A percentile compares a stretch with the other conserved stretches of the same genome.
phyloP scores from a whole-genome alignment of 2,329 filamentous ascomycete species.

The Tolypocladium ovalisporum region DNA sequence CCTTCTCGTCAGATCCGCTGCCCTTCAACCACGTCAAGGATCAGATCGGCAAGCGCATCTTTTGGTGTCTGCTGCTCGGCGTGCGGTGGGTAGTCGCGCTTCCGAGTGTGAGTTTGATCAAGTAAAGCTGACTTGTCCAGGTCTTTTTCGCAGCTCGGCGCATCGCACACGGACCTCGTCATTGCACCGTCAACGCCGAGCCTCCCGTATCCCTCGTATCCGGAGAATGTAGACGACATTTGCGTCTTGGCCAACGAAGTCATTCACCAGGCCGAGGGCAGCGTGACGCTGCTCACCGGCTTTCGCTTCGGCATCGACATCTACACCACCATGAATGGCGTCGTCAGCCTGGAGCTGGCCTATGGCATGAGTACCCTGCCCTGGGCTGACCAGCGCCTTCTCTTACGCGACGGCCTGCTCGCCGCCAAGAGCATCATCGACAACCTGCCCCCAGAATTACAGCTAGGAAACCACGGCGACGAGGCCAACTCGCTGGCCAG shows the following conservation, averaged over 20 bases:
- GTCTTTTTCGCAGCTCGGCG: slow-evolving; percentile 68
- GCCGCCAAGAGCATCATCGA: slow-evolving; percentile 59
- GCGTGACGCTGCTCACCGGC: slow-evolving; percentile 61
- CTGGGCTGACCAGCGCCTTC: slow-evolving; percentile 65
- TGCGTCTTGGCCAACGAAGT: slow-evolving; percentile 65
- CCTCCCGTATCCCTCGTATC: slow-evolving; percentile 68
- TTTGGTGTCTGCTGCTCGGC: slow-evolving; percentile 73
- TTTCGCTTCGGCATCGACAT: slow-evolving; percentile 74
- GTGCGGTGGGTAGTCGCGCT: slow-evolving; percentile 36
- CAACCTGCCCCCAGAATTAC: slow-evolving; percentile 58
- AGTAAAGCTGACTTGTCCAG: slow-evolving; percentile 23
- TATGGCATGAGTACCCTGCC: slow-evolving; percentile 70
- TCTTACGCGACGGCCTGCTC: slow-evolving; percentile 60
- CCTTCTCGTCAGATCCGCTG: slow-evolving; percentile 26
- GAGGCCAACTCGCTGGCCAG: slow-evolving; percentile 24
- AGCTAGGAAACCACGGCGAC: slow-evolving; percentile 34
- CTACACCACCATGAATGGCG: slow-evolving; percentile 68
- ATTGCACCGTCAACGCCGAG: slow-evolving; percentile 67
- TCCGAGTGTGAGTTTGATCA: neutral
- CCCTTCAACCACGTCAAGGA: slow-evolving; percentile 60
- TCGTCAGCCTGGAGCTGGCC: slow-evolving; percentile 71
- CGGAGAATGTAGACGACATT: slow-evolving; percentile 73
- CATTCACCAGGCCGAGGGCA: slow-evolving; percentile 55
- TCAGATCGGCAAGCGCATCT: slow-evolving; percentile 67
- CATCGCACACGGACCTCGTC: slow-evolving; percentile 58